Base-by-base conservation (phyloP, 352 stramenopile genomes). In the Phytophthora fragariae region DNA sequence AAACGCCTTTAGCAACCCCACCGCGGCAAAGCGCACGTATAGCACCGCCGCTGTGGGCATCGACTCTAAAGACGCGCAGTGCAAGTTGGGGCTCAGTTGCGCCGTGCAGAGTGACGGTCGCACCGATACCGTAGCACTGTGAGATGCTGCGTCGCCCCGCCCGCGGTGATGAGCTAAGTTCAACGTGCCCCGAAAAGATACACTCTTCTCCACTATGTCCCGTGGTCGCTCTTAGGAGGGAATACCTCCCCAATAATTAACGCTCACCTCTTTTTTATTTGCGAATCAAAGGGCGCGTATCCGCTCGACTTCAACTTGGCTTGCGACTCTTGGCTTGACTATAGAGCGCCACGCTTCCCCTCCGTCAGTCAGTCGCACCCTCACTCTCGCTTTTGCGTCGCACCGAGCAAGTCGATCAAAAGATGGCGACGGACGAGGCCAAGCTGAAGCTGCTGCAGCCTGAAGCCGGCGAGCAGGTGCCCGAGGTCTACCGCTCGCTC, bases 401-500 rank as follows among this genome's bases (percentile, higher is more conserved):
- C 47, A 2, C n/a, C 47, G 6, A 17, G 19, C 47, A 54, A 54
- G 47, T 15, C n/a, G 47, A n/a, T 50, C 41, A 17, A 14, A 54
- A n/a, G n/a, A 56, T 56, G 58, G 14, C 58, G 35, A 56, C 39
- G 58, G 24, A 41, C 58, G 58, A 55, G 41, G 24, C 58, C 7
- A 46, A 29, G 58, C 11, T 50, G 39, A 64, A 35, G 35, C 65
- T 83, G 58, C 66, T 83, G 39, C 63, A 64, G 24, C 27, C 49
- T 2, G 73, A 82, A 11, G 29, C 9, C 27, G 56, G 62, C 3
- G 72, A 77, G 44, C 74, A 83, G 29, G 75, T 91, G 56, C 84
- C 84, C 19, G 60, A 79, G n/a, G 82, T 89, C 24, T 91, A 90
- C 74, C 75, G 75, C 24, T 90, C 82, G 73, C 79, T 92, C 66